These are phyloP conservation scores for Chalaropsis ovoidea DNA, from an alignment of 2,329 filamentous ascomycete genomes.

Conservation along the genomic window DNA sequence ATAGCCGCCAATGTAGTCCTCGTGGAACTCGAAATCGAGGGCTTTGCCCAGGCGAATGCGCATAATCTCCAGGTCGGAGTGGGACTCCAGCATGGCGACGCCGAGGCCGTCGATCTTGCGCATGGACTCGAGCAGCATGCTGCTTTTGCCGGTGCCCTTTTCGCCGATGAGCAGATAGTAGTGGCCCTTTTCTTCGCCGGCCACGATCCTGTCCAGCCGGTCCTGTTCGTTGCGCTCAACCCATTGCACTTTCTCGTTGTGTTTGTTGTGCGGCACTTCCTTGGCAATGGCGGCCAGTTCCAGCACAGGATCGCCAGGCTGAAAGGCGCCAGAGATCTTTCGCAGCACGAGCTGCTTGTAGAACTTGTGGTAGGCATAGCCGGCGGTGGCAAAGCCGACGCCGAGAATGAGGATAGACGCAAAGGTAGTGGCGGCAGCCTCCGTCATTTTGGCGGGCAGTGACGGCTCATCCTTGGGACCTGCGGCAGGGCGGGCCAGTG, in stretches of 20 bases:
- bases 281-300: constrained; percentile 62
- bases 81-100: constrained; percentile 91
- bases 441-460: constrained; percentile 53
- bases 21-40: constrained; percentile 91
- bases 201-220: constrained; percentile 71
- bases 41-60: constrained; percentile 85
- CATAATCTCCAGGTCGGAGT: constrained; percentile 91
- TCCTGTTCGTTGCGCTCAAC: constrained; percentile 72
- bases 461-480: constrained; percentile 31
- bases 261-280: constrained; percentile 40
- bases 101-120: constrained; percentile 80
- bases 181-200: constrained; percentile 62
- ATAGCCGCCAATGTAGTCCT: constrained; percentile 93
- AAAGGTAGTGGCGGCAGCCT: constrained; percentile 64
- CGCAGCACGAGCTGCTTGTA: constrained; percentile 87
- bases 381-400: constrained; percentile 53
- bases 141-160: constrained; percentile 93
- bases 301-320: constrained; percentile 80
- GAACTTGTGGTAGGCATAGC: constrained; percentile 66
- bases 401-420: constrained; percentile 65
- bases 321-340: constrained; percentile 88
- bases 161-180: constrained; percentile 90
- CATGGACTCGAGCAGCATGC: constrained; percentile 94
- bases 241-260: constrained; percentile 50
- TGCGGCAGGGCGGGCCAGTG: not conserved